These are phyloP conservation scores for Aegilops bicornis DNA, from an alignment of 176 grass and related monocot genomes.

Conservation along the genomic window DNA sequence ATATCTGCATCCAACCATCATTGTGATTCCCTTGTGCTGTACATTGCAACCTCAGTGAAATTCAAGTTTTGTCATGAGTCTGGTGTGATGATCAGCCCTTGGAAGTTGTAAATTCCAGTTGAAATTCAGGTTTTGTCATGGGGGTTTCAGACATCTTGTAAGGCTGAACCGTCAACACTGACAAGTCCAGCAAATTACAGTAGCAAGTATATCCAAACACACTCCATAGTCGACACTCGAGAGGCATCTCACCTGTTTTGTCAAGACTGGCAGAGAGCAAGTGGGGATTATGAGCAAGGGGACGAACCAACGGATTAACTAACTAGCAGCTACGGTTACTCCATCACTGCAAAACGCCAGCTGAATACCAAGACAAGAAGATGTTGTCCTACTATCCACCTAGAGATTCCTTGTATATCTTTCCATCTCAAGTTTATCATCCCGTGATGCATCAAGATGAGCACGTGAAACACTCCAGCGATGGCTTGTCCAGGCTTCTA, in stretches of 20 bases:
- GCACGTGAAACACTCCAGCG: constrained; percentile 26
- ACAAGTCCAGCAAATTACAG: not conserved
- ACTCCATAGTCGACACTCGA: too few species aligned
- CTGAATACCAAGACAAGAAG: not conserved
- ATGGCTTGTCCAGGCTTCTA: not conserved
- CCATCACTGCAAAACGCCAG: not conserved
- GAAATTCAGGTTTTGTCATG: too few species aligned
- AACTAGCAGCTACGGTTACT: not conserved
- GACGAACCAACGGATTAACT: not conserved
- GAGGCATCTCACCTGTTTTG: not conserved
- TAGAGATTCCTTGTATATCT: constrained; percentile 10
- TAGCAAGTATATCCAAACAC: constrained; percentile 9
- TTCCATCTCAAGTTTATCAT: not conserved
- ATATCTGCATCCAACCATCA: not conserved
- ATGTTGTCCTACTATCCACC: not conserved
- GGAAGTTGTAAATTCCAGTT: not conserved
- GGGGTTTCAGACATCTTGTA: too few species aligned
- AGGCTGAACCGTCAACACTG: not conserved
- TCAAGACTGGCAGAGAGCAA: not conserved
- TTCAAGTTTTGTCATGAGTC: not conserved
- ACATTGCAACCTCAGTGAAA: constrained; percentile 34
- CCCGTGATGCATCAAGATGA: constrained; percentile 31
- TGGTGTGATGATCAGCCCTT: not conserved
- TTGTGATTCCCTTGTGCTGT: constrained; percentile 29
- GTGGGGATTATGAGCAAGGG: not conserved